phyloP scores from a whole-genome alignment of 129 eudicot genomes.

The Solidago caesia region DNA sequence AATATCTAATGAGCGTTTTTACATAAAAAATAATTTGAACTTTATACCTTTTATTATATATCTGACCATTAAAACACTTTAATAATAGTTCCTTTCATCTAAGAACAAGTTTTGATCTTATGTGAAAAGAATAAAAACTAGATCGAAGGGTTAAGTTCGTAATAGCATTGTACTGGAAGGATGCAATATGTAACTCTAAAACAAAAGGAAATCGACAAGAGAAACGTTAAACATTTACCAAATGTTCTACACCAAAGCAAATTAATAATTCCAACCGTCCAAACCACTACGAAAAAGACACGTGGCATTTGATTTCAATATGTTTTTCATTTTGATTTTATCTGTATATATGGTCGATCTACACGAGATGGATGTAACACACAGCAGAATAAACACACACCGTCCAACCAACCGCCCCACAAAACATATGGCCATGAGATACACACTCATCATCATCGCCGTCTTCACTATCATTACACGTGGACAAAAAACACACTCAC shows the following conservation, averaged over 20 bases:
- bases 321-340: not conserved
- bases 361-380: no score
- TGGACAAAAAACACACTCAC: not conserved
- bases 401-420: constrained; percentile 32
- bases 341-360: constrained; percentile 1
- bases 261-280: constrained; percentile 32
- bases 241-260: constrained; percentile 8
- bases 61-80: no score
- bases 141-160: no score
- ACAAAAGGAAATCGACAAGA: not conserved
- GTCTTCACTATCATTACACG: constrained; percentile 1
- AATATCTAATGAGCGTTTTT: no score
- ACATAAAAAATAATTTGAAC: no score
- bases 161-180: no score
- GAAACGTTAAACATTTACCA: constrained; percentile 2
- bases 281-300: constrained; percentile 27
- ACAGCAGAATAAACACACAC: constrained; percentile 24
- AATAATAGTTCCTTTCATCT: no score
- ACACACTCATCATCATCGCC: not conserved
- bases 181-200: no score
- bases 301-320: constrained; percentile 7
- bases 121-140: no score
- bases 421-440: constrained; percentile 11
- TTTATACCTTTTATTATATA: no score
- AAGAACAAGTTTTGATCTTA: no score